Base-by-base conservation (phyloP, 1,139 yeast genomes). In the Petasospora rhodanensis region DNA sequence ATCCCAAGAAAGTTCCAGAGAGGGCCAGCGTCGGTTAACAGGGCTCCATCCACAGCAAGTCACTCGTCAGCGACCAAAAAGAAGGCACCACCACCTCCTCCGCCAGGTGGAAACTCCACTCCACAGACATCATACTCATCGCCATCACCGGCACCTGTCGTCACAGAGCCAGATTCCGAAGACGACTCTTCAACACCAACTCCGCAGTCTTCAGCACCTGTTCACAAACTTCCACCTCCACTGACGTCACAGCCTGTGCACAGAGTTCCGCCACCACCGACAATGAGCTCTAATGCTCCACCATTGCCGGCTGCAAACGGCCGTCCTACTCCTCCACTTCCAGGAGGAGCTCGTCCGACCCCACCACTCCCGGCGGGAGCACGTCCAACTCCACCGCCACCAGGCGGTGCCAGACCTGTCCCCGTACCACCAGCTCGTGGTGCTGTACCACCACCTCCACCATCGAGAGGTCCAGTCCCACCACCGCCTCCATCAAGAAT, bases 1-100 rank as follows among this genome's bases (percentile, higher is more conserved):
- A 66, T 84, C 36, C 94, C 94, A 3, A 64, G 91, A 39, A 70
- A 71, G 46, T 70, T 64, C 41, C 70, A 68, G 38, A 30, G 31
- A 18, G 27, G 31, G 8, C 24, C 20, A 12, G 17, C 31, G 13
- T 7, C 22, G 4, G 7, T 22, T 15, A 23, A 16, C 23, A 26
- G 34, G 24, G 28, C 35, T 4, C 5, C 45, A 12, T 14, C 30
- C 14, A 7, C 30, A 4, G 15, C 18, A 11, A 29, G 17, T 18
- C 18, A 37, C 39, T 8, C 40, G n/a, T 54, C 54, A 20, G 41
- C 52, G 11, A 41, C 57, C 4, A 59, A 54, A 35, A 63, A 64
- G 44, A 68, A 70, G 21, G 70, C 74, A 0, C 75, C 76, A 5
- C 71, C 71, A 3, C 70, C 73, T 8, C 76, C 76, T 2, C 74